Conservation (phyloP, 1,284 basidiomycete species). For the Ustilago xerochloae region DNA sequence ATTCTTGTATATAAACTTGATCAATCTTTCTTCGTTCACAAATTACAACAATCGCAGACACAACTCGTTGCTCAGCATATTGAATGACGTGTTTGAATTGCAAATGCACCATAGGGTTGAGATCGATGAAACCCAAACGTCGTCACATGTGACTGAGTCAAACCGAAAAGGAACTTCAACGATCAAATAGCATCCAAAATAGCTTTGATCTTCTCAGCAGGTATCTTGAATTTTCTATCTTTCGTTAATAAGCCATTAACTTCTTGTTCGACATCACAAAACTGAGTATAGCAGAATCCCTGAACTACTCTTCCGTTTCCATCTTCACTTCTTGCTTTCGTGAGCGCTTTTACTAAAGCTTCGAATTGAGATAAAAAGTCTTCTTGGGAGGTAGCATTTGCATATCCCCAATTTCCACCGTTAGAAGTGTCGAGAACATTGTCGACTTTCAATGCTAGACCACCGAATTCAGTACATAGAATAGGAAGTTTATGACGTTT, state of each 20-base stretch:
- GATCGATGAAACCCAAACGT: not conserved
- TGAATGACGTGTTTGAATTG: too few relatives aligned
- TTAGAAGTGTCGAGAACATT: conserved; percentile 12
- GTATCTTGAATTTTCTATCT: conserved; percentile 35
- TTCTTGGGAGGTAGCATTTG: conserved; percentile 23
- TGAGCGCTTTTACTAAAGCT: conserved; percentile 23
- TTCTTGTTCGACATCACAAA: conserved; percentile 47
- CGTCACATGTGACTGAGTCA: not conserved
- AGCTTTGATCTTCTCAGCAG: conserved; percentile 36
- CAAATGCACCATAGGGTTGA: too few relatives aligned
- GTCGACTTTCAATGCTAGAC: conserved; percentile 22
- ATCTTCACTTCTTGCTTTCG: not conserved
- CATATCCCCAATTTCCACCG: conserved; percentile 44
- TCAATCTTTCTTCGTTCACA: too few relatives aligned
- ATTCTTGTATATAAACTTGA: too few relatives aligned
- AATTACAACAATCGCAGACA: too few relatives aligned
- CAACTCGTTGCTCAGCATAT: too few relatives aligned
- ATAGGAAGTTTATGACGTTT: conserved; percentile 26
- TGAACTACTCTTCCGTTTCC: conserved; percentile 29
- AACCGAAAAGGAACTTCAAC: too few relatives aligned
- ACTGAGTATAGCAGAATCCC: conserved; percentile 55
- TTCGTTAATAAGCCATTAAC: conserved; percentile 49
- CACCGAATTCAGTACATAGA: conserved; percentile 52
- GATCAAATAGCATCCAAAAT: conserved; percentile 36
- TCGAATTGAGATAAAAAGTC: conserved; percentile 32